Conservation (phyloP, 169 alveolate species). For the Plasmodium gonderi region DNA sequence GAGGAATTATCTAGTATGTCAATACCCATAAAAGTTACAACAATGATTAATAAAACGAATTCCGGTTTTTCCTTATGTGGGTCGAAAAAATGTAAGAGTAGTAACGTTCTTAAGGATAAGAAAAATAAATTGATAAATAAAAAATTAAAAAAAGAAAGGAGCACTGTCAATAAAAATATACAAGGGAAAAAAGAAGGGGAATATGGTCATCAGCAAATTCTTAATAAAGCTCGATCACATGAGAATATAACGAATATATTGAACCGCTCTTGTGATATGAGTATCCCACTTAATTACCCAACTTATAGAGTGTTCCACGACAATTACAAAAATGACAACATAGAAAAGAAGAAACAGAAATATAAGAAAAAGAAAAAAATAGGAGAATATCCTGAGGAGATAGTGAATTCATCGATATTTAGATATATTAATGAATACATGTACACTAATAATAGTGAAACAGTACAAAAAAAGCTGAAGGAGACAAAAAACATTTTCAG, state of each 20-base stretch:
- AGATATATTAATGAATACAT: constrained; percentile 62
- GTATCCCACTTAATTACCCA: background rate
- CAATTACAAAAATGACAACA: background rate
- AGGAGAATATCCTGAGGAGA: constrained; percentile 32
- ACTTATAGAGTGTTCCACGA: background rate
- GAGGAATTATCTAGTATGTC: background rate
- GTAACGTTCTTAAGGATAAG: no score
- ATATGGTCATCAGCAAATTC: background rate
- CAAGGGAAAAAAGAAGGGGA: background rate
- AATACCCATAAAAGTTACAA: no score
- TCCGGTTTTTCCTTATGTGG: background rate
- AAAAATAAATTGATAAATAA: background rate
- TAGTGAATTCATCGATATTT: constrained; percentile 53
- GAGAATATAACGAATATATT: background rate
- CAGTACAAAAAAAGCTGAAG: constrained; percentile 33
- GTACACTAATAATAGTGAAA: constrained; percentile 48
- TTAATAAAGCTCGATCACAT: background rate
- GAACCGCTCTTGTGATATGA: background rate
- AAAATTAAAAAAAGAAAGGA: background rate
- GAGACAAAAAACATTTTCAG: constrained; percentile 57
- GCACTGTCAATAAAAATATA: background rate
- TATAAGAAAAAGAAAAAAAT: constrained; percentile 47
- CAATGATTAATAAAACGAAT: background rate
- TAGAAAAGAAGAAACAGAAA: constrained; percentile 61
- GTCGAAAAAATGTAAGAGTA: background rate